Percentiles rank a stretch among this genome's conserved stretches.
phyloP scores from a whole-genome alignment of 768 basidiomycete species.

The Filobasidium wieringae region DNA sequence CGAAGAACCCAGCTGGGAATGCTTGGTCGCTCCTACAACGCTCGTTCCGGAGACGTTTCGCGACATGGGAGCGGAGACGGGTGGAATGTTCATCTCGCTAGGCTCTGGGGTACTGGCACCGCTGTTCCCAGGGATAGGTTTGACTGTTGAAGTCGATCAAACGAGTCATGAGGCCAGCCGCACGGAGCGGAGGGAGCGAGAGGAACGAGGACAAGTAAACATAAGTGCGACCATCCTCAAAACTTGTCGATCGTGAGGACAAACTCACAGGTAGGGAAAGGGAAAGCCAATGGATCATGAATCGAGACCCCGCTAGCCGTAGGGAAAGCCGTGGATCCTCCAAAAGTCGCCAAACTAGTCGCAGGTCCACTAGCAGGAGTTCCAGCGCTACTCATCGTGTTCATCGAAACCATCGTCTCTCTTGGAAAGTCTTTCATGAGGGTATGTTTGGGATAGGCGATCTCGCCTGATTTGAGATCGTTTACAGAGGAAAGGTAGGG shows the following conservation, averaged over 20 bases:
- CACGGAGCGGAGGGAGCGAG: neutral
- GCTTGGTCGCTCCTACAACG: constrained; percentile 2
- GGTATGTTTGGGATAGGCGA: neutral
- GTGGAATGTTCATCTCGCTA: constrained; percentile 1
- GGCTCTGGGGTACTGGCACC: neutral
- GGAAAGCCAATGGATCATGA: neutral
- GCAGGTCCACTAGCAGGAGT: constrained; percentile 1
- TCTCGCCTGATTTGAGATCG: neutral
- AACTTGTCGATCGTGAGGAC: neutral
- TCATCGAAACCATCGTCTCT: neutral
- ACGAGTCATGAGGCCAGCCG: neutral
- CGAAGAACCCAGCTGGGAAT: neutral
- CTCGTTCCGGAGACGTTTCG: neutral
- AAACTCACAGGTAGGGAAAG: constrained; percentile 10
- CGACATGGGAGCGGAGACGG: constrained; percentile 3
- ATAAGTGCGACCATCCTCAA: neutral
- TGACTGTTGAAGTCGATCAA: neutral
- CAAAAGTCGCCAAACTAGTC: neutral
- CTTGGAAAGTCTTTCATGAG: neutral
- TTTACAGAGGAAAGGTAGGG: neutral
- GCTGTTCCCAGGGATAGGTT: constrained; percentile 4
- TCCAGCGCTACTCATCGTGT: neutral
- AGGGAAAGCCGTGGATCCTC: neutral
- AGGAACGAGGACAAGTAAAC: neutral
- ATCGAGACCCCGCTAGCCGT: neutral